phyloP scores from a whole-genome alignment of 73 alveolate species.

The Paramecium octaurelia region DNA sequence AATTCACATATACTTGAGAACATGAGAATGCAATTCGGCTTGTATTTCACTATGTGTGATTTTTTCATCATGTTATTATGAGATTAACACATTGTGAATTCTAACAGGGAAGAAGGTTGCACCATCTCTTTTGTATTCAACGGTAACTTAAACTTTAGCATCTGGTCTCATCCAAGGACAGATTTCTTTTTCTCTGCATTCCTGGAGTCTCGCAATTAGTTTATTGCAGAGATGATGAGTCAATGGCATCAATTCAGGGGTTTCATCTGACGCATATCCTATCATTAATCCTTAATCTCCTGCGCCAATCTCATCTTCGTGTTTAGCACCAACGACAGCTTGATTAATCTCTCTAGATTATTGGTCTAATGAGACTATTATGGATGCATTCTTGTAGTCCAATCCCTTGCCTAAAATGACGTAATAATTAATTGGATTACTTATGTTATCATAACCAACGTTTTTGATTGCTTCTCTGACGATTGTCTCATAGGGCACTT shows the following conservation, averaged over 20 bases:
- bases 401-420: conserved; percentile 82
- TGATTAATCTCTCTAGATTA: conserved; percentile 90
- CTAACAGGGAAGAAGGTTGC: conserved; percentile 86
- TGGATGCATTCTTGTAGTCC: conserved; percentile 86
- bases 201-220: conserved; percentile 87
- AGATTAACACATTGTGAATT: conserved; percentile 92
- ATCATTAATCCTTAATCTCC: conserved; percentile 99
- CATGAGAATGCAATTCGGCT: conserved; percentile 76
- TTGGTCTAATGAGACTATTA: conserved; percentile 85
- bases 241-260: conserved; percentile 94
- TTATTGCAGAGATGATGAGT: conserved; percentile 90
- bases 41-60: conserved; percentile 78
- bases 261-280: conserved; percentile 99
- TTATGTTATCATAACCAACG: conserved; percentile 94
- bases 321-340: conserved; percentile 93
- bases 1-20: conserved; percentile 66
- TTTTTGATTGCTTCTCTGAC: conserved; percentile 90
- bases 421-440: background rate
- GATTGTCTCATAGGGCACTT: conserved; percentile 82
- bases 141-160: conserved; percentile 97
- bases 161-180: conserved; percentile 98
- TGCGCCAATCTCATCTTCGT: conserved; percentile 95
- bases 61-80: conserved; percentile 94
- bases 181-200: conserved; percentile 85
- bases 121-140: conserved; percentile 89